Evolutionary conservation across 169 alveolate species (phyloP).

Genomic region (Perkinsus chesapeaki): DNA sequence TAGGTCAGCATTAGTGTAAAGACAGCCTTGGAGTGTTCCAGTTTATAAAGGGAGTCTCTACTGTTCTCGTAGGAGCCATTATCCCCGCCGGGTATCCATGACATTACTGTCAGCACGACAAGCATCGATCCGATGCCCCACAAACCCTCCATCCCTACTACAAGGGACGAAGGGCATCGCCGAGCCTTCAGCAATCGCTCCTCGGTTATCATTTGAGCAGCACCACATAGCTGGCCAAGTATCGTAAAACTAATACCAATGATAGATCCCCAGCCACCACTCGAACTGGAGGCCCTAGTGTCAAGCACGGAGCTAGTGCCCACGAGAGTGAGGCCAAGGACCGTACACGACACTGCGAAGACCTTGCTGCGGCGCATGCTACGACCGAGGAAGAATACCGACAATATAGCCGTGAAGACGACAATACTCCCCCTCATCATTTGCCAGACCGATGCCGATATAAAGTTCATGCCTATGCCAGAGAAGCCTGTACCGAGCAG

Average conservation of each 20-base stretch:
- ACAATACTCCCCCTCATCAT: slow-evolving; percentile 3
- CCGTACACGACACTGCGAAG: not conserved
- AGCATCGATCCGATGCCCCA: slow-evolving; percentile 4
- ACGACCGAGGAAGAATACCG: not conserved
- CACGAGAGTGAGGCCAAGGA: not conserved
- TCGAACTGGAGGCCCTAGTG: not conserved
- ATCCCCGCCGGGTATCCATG: not conserved
- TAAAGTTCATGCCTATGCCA: not conserved
- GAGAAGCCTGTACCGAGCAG: not conserved
- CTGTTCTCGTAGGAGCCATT: not conserved
- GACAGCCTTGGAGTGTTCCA: not conserved
- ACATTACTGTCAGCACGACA: not conserved
- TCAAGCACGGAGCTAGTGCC: not conserved
- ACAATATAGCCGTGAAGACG: not conserved
- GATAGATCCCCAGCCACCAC: not conserved
- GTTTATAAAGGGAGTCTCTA: not conserved
- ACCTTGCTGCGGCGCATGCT: not conserved
- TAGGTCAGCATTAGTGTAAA: not conserved
- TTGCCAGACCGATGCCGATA: slow-evolving; percentile 12
- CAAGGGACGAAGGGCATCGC: not conserved
- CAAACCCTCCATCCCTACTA: not conserved
- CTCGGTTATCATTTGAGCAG: not conserved
- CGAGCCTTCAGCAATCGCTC: not conserved
- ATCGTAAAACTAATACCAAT: not conserved
- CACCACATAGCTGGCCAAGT: not conserved